These are phyloP conservation scores for Phoma sp. DNA, from an alignment of 2,329 filamentous ascomycete species.

Conservation along the genomic window DNA sequence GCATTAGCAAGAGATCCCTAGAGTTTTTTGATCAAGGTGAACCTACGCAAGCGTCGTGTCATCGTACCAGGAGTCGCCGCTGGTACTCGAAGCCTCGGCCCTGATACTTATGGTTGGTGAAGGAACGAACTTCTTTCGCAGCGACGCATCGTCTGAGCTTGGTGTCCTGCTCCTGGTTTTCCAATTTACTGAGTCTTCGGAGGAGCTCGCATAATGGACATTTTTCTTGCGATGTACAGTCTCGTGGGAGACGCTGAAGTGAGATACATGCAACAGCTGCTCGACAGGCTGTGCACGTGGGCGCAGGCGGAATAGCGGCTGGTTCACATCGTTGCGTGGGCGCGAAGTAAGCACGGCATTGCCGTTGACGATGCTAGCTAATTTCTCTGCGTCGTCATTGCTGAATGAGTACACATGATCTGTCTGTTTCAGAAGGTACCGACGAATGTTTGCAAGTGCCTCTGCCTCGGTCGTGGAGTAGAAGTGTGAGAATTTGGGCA, in stretches of 20 bases:
- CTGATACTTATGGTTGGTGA: neutral
- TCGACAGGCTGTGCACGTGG: neutral
- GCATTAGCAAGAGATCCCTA: neutral
- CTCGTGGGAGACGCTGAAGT: neutral
- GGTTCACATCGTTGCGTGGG: constrained; percentile 4
- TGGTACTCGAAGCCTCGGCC: neutral
- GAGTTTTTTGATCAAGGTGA: neutral
- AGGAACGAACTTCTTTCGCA: neutral
- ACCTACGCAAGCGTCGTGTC: neutral
- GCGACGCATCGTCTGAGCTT: constrained; percentile 12
- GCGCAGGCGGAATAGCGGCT: neutral
- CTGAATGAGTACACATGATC: neutral
- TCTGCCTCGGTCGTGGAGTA: constrained; percentile 10
- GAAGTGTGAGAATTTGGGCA: constrained; percentile 8
- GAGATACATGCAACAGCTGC: neutral
- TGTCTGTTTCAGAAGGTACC: neutral
- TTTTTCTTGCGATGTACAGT: constrained; percentile 1
- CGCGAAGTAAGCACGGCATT: neutral
- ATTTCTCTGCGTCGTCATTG: neutral
- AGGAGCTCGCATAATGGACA: neutral
- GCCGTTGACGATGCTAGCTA: neutral
- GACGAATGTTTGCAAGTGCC: neutral
- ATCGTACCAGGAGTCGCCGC: neutral
- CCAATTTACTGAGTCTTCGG: constrained; percentile 4
- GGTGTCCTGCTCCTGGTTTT: constrained; percentile 9